Base-by-base conservation (phyloP, 2,329 filamentous ascomycete species). In the Lachnellula willkommii region DNA sequence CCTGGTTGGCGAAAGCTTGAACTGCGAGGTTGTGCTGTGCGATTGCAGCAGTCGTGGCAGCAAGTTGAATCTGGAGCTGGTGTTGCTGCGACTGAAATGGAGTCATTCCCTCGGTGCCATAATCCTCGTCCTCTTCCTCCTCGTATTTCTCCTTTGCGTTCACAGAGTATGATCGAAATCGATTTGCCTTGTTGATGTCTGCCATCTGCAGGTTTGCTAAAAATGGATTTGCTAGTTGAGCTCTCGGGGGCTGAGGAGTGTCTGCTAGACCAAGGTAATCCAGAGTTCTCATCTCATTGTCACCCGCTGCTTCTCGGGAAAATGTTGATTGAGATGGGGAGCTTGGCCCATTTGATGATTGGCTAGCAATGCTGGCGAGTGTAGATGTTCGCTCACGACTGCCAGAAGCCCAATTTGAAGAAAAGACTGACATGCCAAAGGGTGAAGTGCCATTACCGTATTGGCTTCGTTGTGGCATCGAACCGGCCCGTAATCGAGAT, bases 131-230 rank as follows among this genome's bases (percentile, higher is more conserved):
- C 52, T 95, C 92, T 47, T 90, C 87, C 65, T 95, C 90, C 2
- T 89, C 92, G 66, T 97, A 97, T 71, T 94, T 95, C 71, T 97
- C 93, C 73, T 95, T 96, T 54, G 95, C 95, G 72, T 99, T 99
- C 62, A 99, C 94, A 1, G 94, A 99, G 72, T 96, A 97, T 1
- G 94, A 99, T 47, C 94, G 85, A 78, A 97, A 95, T 52, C 94
- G 85, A 71, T 89, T 97, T 46, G 87, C 80, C 69, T 83, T 88
- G 61, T 86, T 87, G 63, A 90, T 81, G 69, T 89, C 87, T 59
- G 86, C 85, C 42, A 93, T 77, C 39, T 42, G 39, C 15, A 42
- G 15, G 67, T 88, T 88, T 46, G 87, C 85, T 36, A 93, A 78
- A 62, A 90, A 88, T 2, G 88, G 86, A 8, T 89, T 85, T 43